Percentiles rank a stretch among this genome's conserved stretches.
Evolutionary conservation across 129 eudicot genomes (phyloP).

Genomic region (Flaveria bidentis): DNA sequence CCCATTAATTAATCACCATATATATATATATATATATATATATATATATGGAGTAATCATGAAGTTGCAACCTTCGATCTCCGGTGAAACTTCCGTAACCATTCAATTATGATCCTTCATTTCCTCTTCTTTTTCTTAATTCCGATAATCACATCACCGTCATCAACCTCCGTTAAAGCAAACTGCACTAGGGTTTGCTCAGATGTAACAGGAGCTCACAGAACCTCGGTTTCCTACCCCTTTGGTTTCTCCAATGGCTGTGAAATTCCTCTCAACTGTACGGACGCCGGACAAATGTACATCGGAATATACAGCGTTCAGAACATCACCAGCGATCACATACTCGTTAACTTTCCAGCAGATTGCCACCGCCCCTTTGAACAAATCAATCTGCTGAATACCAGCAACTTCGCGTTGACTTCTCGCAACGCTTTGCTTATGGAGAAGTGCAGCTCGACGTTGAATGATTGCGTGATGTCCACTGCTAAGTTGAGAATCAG

Average conservation of each 20-base stretch:
- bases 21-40: too few species aligned
- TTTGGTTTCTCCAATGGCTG: slow-evolving; percentile 66
- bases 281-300: slow-evolving; percentile 1
- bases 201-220: slow-evolving; percentile 6
- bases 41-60: too few species aligned
- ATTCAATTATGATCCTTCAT: slow-evolving; percentile 11
- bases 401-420: too few species aligned
- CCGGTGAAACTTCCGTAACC: too few species aligned
- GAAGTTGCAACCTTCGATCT: too few species aligned
- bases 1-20: too few species aligned
- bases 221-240: slow-evolving; percentile 48
- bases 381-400: too few species aligned
- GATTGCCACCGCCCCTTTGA: slow-evolving; percentile 43
- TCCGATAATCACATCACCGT: slow-evolving; percentile 19
- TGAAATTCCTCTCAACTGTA: slow-evolving; percentile 49
- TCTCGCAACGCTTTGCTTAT: too few species aligned
- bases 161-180: slow-evolving; percentile 11
- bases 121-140: slow-evolving; percentile 14
- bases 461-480: too few species aligned
- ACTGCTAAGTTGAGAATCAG: too few species aligned
- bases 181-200: slow-evolving; percentile 14
- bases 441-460: too few species aligned
- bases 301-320: slow-evolving; percentile 36
- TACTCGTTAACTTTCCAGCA: slow-evolving; percentile 44
- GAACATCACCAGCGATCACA: slow-evolving; percentile 44